Evolutionary conservation across 768 basidiomycete genomes (phyloP).

Genomic region (Podaxis sp.): DNA sequence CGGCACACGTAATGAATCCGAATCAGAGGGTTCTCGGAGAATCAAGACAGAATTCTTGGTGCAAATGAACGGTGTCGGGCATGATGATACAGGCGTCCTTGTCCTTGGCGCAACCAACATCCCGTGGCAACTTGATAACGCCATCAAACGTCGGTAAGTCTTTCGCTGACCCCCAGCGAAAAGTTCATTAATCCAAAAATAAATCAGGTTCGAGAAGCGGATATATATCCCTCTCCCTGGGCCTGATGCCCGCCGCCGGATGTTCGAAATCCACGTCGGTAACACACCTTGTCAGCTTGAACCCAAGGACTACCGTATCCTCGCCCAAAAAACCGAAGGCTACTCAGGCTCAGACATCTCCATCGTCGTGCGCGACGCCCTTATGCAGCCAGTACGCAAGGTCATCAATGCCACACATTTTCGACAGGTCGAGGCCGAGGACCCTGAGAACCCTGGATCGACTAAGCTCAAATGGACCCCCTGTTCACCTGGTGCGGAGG

Average conservation of each 20-base stretch:
- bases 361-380: slow-evolving; percentile 90
- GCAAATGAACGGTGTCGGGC: slow-evolving; percentile 99
- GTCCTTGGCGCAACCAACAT: slow-evolving; percentile 98
- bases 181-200: background rate
- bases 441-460: slow-evolving; percentile 24
- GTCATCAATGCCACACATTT: slow-evolving; percentile 96
- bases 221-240: slow-evolving; percentile 98
- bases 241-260: slow-evolving; percentile 84
- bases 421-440: slow-evolving; percentile 47
- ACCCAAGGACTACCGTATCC: slow-evolving; percentile 71
- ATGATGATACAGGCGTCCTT: slow-evolving; percentile 94
- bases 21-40: slow-evolving; percentile 93
- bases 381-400: slow-evolving; percentile 99
- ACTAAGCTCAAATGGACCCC: slow-evolving; percentile 76
- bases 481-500: slow-evolving; percentile 90
- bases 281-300: slow-evolving; percentile 85
- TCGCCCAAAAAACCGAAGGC: slow-evolving; percentile 89
- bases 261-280: slow-evolving; percentile 98
- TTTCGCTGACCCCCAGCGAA: background rate
- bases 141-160: slow-evolving; percentile 88
- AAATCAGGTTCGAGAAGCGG: slow-evolving; percentile 86
- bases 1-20: slow-evolving; percentile 93
- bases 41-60: slow-evolving; percentile 98
- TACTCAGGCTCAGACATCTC: slow-evolving; percentile 96
- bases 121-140: slow-evolving; percentile 96